Percentiles rank a stretch among this genome's conserved stretches.
phyloP scores from a whole-genome alignment of 345 rosid species.

The Cochlearia excelsa region DNA sequence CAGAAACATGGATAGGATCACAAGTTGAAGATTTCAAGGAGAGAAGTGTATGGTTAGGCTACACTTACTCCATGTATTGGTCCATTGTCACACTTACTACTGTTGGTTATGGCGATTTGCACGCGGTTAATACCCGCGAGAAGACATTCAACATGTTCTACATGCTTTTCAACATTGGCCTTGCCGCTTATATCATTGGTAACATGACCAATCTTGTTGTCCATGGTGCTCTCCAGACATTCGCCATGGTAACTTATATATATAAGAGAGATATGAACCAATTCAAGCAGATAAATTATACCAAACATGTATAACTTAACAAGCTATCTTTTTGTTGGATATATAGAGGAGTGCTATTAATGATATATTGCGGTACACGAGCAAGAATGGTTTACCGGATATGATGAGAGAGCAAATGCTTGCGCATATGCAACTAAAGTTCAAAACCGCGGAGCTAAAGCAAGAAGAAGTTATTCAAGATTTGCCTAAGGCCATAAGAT shows the following conservation, averaged over 20 bases:
- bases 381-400: constrained; percentile 80
- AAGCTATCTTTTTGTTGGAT: constrained; percentile 14
- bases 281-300: too few species aligned
- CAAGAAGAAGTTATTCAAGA: constrained; percentile 82
- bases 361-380: constrained; percentile 66
- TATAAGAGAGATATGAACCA: too few species aligned
- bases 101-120: constrained; percentile 88
- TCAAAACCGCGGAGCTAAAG: constrained; percentile 77
- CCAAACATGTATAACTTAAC: constrained; percentile 11
- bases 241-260: constrained; percentile 52
- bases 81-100: constrained; percentile 88
- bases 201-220: constrained; percentile 96
- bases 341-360: constrained; percentile 74
- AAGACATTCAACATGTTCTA: constrained; percentile 72
- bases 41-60: constrained; percentile 73
- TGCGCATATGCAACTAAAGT: constrained; percentile 87
- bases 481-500: constrained; percentile 88
- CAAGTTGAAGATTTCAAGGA: constrained; percentile 52
- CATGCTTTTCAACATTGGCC: constrained; percentile 90
- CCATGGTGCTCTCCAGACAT: constrained; percentile 61
- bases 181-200: constrained; percentile 80
- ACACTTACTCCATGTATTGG: constrained; percentile 93
- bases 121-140: constrained; percentile 65
- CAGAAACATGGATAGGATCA: constrained; percentile 70
- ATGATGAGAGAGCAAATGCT: constrained; percentile 84